Evolutionary conservation across 805 yeast species (phyloP).

Genomic region (Yamadazyma kitorensis): DNA sequence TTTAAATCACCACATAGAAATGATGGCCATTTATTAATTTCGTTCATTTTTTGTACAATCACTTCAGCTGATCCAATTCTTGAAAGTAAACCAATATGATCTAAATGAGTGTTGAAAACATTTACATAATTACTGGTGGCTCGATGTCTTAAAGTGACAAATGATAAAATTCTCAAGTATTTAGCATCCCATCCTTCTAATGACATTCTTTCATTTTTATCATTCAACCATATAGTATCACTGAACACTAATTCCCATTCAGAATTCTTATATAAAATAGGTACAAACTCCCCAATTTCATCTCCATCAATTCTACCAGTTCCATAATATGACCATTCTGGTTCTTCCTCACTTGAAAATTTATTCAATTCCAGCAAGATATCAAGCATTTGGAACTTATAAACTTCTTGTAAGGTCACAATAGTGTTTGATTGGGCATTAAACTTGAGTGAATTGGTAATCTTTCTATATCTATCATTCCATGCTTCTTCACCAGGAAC

Average conservation of each 20-base stretch:
- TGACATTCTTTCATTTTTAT: slow-evolving; percentile 29
- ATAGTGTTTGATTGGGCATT: slow-evolving; percentile 25
- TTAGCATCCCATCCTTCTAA: slow-evolving; percentile 39
- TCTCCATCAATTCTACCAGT: slow-evolving; percentile 29
- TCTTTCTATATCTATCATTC: slow-evolving; percentile 18
- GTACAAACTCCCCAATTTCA: slow-evolving; percentile 29
- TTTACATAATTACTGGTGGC: slow-evolving; percentile 26
- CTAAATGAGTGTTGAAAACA: slow-evolving; percentile 39
- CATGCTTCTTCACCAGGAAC: slow-evolving; percentile 27
- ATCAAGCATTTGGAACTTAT: slow-evolving; percentile 32
- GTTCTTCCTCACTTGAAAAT: slow-evolving; percentile 12
- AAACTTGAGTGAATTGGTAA: slow-evolving; percentile 23
- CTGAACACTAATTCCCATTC: slow-evolving; percentile 29
- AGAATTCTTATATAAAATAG: slow-evolving; percentile 24
- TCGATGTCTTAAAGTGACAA: slow-evolving; percentile 27
- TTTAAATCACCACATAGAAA: slow-evolving; percentile 31
- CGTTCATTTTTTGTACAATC: slow-evolving; percentile 24
- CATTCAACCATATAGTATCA: slow-evolving; percentile 35
- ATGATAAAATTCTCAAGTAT: slow-evolving; percentile 30
- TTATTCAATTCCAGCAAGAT: slow-evolving; percentile 26
- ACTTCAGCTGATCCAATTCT: slow-evolving; percentile 28
- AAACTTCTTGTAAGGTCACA: slow-evolving; percentile 40
- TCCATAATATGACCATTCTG: slow-evolving; percentile 31
- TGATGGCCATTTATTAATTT: slow-evolving; percentile 29
- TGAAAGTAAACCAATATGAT: slow-evolving; percentile 31